phyloP scores from a whole-genome alignment of 352 stramenopile species.

The Pseudoperonospora humuli region DNA sequence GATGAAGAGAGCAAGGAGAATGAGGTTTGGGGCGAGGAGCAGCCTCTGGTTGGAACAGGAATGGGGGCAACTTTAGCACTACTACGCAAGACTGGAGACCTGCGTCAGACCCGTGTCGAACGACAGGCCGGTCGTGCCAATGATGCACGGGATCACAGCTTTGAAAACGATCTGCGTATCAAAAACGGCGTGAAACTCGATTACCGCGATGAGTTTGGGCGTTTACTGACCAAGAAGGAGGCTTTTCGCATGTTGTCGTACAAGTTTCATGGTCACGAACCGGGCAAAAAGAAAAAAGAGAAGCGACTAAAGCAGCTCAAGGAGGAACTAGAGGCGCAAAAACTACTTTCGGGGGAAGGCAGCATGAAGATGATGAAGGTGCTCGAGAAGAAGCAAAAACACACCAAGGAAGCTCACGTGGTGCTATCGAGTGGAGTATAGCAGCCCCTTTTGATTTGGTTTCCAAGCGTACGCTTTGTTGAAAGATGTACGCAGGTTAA shows the following conservation, averaged over 20 bases:
- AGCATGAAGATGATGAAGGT: constrained; percentile 81
- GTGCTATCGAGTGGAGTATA: constrained; percentile 69
- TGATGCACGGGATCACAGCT: constrained; percentile 90
- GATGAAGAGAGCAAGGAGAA: constrained; percentile 48
- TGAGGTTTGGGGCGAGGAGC: constrained; percentile 70
- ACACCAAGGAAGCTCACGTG: constrained; percentile 74
- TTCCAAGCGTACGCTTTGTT: too few species aligned
- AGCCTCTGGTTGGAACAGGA: constrained; percentile 76
- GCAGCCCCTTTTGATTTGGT: too few species aligned
- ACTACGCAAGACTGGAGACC: constrained; percentile 89
- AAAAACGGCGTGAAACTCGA: constrained; percentile 90
- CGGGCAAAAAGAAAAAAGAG: constrained; percentile 96
- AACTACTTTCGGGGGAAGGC: constrained; percentile 66
- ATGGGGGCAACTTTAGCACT: constrained; percentile 90
- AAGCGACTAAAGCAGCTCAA: constrained; percentile 88
- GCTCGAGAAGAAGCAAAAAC: constrained; percentile 78
- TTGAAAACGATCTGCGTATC: constrained; percentile 78
- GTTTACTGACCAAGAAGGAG: constrained; percentile 95
- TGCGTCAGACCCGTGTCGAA: constrained; percentile 82
- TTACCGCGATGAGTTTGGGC: constrained; percentile 96
- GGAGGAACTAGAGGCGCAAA: constrained; percentile 68
- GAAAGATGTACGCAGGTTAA: too few species aligned
- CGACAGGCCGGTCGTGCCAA: constrained; percentile 91
- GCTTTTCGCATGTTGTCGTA: constrained; percentile 97
- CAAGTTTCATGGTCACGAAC: constrained; percentile 97